Conservation (phyloP, 139 green algal species). For the Tetradesmus lagerheimii region DNA sequence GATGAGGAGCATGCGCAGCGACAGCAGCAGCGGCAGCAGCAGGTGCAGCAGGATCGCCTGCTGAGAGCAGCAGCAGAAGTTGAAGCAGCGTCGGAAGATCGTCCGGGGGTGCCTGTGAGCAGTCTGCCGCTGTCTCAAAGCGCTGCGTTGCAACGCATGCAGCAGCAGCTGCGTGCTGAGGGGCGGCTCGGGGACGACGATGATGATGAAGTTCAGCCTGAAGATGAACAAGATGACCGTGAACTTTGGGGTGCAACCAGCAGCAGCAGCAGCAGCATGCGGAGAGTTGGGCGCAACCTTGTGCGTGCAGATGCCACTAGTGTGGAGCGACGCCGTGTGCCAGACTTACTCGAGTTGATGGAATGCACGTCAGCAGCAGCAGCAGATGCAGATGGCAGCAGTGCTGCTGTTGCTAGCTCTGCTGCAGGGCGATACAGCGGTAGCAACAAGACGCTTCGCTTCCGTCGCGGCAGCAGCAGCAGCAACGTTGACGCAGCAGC, state of each 20-base stretch:
- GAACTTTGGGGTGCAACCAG: neutral
- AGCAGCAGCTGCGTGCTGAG: neutral
- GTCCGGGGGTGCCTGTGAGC: neutral
- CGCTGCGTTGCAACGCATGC: conserved; percentile 1
- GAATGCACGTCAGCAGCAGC: conserved; percentile 16
- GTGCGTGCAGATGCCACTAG: neutral
- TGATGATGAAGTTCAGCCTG: conserved; percentile 2
- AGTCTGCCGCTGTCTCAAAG: conserved; percentile 11
- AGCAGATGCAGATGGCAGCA: neutral
- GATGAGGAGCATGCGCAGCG: neutral
- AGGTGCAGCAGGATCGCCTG: conserved; percentile 4
- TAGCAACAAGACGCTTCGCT: neutral
- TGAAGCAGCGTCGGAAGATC: neutral
- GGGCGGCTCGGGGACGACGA: neutral
- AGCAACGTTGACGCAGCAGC: neutral
- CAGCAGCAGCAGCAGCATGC: conserved; percentile 18
- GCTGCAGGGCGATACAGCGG: neutral
- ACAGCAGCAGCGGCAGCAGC: neutral
- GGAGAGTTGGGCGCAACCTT: neutral
- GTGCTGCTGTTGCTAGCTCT: neutral
- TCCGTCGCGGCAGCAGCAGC: neutral
- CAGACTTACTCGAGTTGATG: conserved; percentile 34
- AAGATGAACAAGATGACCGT: neutral
- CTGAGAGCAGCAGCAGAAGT: neutral
- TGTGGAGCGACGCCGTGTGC: neutral